Percentiles rank a stretch among this genome's conserved stretches.
Conservation (phyloP, 257 asterid species). For the Gentiana macrophylla region DNA sequence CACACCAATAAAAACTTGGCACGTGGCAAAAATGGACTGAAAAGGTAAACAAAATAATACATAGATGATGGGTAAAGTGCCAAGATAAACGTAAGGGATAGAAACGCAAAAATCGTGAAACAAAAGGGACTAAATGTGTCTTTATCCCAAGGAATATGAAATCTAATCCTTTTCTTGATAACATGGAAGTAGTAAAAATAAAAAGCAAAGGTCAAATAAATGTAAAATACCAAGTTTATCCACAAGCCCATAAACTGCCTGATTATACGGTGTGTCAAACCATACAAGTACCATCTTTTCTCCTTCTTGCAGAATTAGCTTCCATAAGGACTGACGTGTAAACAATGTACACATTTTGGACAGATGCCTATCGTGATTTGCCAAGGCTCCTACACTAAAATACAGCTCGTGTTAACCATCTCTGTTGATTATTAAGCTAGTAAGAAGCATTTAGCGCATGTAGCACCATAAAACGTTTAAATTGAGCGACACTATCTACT, state of each 20-base stretch:
- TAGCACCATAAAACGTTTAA: no score
- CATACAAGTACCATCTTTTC: constrained; percentile 93
- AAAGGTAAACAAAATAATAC: no score
- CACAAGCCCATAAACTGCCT: constrained; percentile 95
- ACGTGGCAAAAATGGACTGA: no score
- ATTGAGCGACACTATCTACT: no score
- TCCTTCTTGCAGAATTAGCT: constrained; percentile 96
- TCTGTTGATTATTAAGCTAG: no score
- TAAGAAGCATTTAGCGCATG: no score
- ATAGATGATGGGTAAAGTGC: no score
- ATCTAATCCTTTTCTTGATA: neutral
- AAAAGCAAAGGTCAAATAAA: constrained; percentile 1
- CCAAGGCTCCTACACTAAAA: constrained; percentile 44
- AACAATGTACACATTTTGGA: constrained; percentile 70
- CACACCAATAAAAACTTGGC: no score
- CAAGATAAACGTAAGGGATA: no score
- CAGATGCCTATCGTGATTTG: constrained; percentile 53
- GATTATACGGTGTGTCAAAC: constrained; percentile 96
- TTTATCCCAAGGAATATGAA: no score
- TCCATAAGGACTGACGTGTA: constrained; percentile 79
- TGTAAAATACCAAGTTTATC: constrained; percentile 77
- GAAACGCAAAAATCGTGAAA: no score
- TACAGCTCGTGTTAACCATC: constrained; percentile 12
- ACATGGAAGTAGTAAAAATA: neutral
- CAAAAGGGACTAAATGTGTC: no score